Evolutionary conservation across 2,329 filamentous ascomycete genomes (phyloP).

Genomic region (Penicillium sp.): DNA sequence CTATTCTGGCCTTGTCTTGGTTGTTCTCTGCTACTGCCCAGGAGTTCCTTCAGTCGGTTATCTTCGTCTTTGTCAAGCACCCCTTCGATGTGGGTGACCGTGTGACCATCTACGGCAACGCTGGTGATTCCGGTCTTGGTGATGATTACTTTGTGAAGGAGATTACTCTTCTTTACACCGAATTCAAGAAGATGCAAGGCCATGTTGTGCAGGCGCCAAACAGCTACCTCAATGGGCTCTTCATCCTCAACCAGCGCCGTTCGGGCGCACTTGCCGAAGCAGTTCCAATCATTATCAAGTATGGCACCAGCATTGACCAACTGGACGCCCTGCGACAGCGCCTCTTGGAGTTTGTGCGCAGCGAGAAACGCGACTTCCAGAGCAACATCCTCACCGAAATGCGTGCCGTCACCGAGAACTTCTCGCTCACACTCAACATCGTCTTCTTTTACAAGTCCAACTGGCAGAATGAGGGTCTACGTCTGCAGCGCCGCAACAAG

Average conservation of each 20-base stretch:
- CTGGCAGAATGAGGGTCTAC: constrained; percentile 91
- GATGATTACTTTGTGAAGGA: constrained; percentile 97
- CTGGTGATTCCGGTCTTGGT: constrained; percentile 71
- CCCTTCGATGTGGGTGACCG: constrained; percentile 95
- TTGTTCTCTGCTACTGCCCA: constrained; percentile 89
- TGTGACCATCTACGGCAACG: constrained; percentile 87
- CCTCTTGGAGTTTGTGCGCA: constrained; percentile 77
- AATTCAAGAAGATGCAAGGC: constrained; percentile 98
- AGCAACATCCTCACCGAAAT: constrained; percentile 84
- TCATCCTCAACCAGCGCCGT: constrained; percentile 91
- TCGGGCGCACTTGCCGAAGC: constrained; percentile 86
- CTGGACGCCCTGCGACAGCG: constrained; percentile 79
- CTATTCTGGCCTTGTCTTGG: constrained; percentile 88
- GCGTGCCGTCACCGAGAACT: constrained; percentile 74
- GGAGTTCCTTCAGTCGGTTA: constrained; percentile 88
- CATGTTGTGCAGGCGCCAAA: constrained; percentile 96
- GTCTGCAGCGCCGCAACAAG: constrained; percentile 86
- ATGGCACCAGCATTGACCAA: constrained; percentile 78
- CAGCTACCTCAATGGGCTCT: constrained; percentile 86
- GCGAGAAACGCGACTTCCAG: constrained; percentile 87
- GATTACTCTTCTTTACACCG: constrained; percentile 87
- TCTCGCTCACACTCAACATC: constrained; percentile 83
- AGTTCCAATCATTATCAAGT: constrained; percentile 79
- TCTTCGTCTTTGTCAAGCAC: constrained; percentile 97
- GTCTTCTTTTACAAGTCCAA: constrained; percentile 98